phyloP scores from a whole-genome alignment of 2,329 filamentous ascomycete genomes.

The Xylariaceae sp. region DNA sequence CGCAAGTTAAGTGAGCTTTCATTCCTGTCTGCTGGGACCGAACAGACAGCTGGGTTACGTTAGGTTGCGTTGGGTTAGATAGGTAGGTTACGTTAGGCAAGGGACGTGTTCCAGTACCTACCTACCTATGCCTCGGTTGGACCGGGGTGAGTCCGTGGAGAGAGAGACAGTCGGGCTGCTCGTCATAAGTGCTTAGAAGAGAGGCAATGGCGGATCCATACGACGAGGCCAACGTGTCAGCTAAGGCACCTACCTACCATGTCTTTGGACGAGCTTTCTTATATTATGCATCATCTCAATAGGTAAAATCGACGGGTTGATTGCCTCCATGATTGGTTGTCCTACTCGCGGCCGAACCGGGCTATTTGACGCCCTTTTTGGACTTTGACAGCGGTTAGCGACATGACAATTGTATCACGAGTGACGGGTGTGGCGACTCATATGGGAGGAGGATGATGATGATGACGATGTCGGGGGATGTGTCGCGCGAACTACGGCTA shows the following conservation, averaged over 20 bases:
- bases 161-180: not conserved
- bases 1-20: not conserved
- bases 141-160: not conserved
- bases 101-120: not conserved
- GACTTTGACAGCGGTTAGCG: constrained; percentile 13
- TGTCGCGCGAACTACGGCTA: constrained; percentile 9
- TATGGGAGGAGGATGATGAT: constrained; percentile 1
- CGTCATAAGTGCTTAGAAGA: not conserved
- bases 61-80: not conserved
- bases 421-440: not conserved
- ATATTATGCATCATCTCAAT: too few relatives aligned
- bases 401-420: constrained; percentile 11
- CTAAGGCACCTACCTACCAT: not conserved
- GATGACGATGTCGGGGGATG: not conserved
- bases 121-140: not conserved
- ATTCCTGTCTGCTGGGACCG: not conserved
- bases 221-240: constrained; percentile 14
- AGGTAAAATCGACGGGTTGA: not conserved
- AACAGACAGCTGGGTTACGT: not conserved
- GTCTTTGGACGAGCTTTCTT: not conserved
- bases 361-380: not conserved
- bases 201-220: not conserved
- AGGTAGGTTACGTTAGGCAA: not conserved
- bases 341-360: not conserved
- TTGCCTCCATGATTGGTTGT: not conserved